Conservation (phyloP, 1,139 yeast genomes). For the Candida pseudoviswanathii region DNA sequence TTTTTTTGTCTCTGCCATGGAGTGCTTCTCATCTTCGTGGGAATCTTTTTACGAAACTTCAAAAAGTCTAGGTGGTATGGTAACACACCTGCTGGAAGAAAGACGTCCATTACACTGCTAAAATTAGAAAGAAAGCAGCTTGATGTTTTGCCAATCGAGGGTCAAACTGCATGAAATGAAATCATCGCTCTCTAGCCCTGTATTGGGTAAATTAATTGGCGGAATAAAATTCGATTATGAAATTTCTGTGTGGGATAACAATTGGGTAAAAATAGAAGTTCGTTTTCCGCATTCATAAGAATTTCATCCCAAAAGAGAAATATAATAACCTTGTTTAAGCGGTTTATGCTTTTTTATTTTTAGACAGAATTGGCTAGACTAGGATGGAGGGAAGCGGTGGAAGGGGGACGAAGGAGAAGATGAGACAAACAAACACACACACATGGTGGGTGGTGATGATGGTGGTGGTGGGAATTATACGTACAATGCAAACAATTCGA, state of each 20-base stretch:
- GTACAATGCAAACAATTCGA: no score
- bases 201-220: background rate
- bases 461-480: no score
- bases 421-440: no score
- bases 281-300: slow-evolving; percentile 1
- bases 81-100: background rate
- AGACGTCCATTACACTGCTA: background rate
- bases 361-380: background rate
- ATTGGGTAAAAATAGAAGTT: background rate
- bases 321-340: background rate
- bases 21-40: no score
- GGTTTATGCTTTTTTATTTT: background rate
- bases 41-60: background rate
- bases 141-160: background rate
- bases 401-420: no score
- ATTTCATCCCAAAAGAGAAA: slow-evolving; percentile 2
- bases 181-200: background rate
- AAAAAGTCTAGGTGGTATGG: background rate
- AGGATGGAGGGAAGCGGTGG: no score
- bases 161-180: background rate
- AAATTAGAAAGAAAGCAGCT: background rate
- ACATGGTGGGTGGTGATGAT: no score
- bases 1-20: background rate
- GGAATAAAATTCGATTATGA: background rate
- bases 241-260: background rate